A percentile compares a stretch with the other conserved stretches of the same genome.
These are phyloP conservation scores for Neopestalotiopsis sp. DNA, from an alignment of 2,329 filamentous ascomycete species.

Conservation along the genomic window DNA sequence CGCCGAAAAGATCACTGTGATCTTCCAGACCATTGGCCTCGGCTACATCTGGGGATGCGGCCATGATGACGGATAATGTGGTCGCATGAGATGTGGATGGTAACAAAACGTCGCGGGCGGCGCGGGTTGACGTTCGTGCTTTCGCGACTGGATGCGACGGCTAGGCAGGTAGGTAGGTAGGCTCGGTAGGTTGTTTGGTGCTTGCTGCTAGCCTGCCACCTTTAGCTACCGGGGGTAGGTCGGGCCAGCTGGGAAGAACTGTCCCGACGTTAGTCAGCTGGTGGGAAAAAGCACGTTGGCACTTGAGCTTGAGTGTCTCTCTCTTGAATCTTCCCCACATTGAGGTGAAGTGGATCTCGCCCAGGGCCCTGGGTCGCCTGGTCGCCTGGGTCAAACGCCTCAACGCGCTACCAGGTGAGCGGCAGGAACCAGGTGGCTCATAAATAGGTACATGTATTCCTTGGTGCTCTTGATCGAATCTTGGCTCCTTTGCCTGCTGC, in stretches of 20 bases:
- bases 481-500: too few relatives aligned
- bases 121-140: background rate
- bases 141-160: background rate
- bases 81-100: background rate
- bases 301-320: too few relatives aligned
- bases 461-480: too few relatives aligned
- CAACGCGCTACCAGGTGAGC: too few relatives aligned
- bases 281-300: background rate
- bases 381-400: too few relatives aligned
- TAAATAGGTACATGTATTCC: too few relatives aligned
- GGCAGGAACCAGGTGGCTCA: too few relatives aligned
- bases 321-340: too few relatives aligned
- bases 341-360: too few relatives aligned
- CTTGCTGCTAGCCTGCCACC: background rate
- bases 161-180: background rate
- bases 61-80: slow-evolving; percentile 8
- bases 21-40: slow-evolving; percentile 6
- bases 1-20: slow-evolving; percentile 7
- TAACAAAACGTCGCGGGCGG: background rate
- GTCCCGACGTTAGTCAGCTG: background rate
- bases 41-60: slow-evolving; percentile 6
- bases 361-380: too few relatives aligned
- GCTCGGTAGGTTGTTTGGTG: background rate
- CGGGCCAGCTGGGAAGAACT: background rate
- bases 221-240: background rate